Base-by-base conservation (phyloP, 2,329 filamentous ascomycete genomes). In the Colletotrichum gigasporum region DNA sequence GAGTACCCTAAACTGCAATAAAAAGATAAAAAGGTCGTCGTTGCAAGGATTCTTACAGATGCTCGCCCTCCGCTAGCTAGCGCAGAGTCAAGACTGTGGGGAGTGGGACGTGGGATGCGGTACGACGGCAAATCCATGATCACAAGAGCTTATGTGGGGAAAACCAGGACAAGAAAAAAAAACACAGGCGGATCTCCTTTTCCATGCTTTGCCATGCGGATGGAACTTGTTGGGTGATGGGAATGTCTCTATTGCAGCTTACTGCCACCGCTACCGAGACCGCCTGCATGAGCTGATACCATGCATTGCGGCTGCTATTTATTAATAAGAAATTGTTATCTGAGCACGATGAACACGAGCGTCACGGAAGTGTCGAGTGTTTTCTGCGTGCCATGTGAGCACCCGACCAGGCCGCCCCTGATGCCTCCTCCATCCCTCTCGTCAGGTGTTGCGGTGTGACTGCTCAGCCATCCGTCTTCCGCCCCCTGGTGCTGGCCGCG, bases 21-120 rank as follows among this genome's bases (percentile, higher is more conserved):
- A 54, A 12, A 32, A 28, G 28, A 35, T 14, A 6, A 7, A 34
- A 32, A 32, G 45, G 14, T 9, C 5, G 24, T 39, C 35, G 9
- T 34, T 53, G 24, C 56, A 54, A 37, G 55, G 60, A 59, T 53
- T 45, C 16, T 16, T 18, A 55, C 39, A 55, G 51, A 37, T 22
- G 35, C 18, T 18, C 24, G 28, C 24, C 18, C 41, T 28, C 34
- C 28, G 14, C 30, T 16, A 8, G 14, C 55, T 58, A 54, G 48
- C 53, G 53, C 48, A 64, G 54, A 64, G 64, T 64, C 41, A 55
- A 55, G 64, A 66, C 30, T 62, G 50, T 62, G 62, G 60, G 45
- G 60, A 51, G 35, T 57, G 53, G 53, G 41, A 47, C 30, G 41
- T 44, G 57, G 47, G 22, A 44, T 47, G 47, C 50, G 35, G n/a